Base-by-base conservation (phyloP, 2,329 filamentous ascomycete genomes). In the Epicoccum sorghinum region DNA sequence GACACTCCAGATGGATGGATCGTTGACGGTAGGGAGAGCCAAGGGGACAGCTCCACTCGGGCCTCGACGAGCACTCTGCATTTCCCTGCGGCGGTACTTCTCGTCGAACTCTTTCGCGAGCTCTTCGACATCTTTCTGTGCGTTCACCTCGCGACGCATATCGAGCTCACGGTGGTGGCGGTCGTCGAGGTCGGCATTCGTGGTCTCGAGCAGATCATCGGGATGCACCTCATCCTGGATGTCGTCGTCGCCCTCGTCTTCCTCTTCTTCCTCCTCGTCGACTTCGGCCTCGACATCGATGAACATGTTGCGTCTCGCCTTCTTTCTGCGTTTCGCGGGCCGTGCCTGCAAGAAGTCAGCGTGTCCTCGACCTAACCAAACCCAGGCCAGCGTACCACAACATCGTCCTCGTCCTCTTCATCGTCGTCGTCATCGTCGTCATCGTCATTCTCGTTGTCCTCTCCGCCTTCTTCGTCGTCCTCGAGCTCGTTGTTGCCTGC, bases 241-340 rank as follows among this genome's bases (percentile, higher is more conserved):
- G 62, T 90, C 89, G 50, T 92, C 92, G 52, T 83, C 91, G 52
- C 91, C 91, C 52, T 83, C 91, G 65, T 90, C 86, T 49, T 96
- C 92, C 65, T 96, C 91, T 65, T 74, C 71, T 45, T 97, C 93
- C 61, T 96, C 87, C 55, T 90, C 95, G 70, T 98, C 95, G 65
- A 99, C 95, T 78, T 97, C 95, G 74, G 95, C 95, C 82, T 99
- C 95, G 69, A 93, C 91, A 86, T 99, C 95, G 78, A 99, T 87
- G 85, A 97, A 97, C 69, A 89, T 88, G 66, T 91, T 90, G 60
- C 91, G 86, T 61, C 84, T 84, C 61, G 89, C 86, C 73, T 86
- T 86, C 74, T 87, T 88, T 70, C 82, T 78, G 53, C 93, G 89
- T 77, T 98, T 98, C 66, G 89, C 85, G 52, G 90, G 90, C 69